Conservation (phyloP, 225 moss, liverwort and hornwort genomes). For the Lunularia cruciata region DNA sequence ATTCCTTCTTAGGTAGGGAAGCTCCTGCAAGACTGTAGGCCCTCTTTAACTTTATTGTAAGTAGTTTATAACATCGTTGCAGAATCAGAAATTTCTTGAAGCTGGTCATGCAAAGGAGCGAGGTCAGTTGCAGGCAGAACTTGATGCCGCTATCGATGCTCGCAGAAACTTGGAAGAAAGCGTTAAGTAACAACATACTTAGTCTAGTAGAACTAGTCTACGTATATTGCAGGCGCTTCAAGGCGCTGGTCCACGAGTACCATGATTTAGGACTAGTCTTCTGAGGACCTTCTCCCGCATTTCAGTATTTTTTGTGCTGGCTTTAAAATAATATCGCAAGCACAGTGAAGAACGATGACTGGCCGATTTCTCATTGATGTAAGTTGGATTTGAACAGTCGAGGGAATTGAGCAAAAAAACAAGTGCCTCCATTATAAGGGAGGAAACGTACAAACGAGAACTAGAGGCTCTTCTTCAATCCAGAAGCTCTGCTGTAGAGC, state of each 20-base stretch:
- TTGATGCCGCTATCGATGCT: constrained; percentile 17
- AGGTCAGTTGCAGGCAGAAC: constrained; percentile 17
- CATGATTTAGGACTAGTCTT: too few species aligned
- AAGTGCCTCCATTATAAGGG: constrained; percentile 17
- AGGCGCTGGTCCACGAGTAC: too few species aligned
- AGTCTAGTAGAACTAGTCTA: too few species aligned
- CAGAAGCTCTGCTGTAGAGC: constrained; percentile 22
- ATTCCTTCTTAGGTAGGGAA: too few species aligned
- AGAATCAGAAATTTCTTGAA: constrained; percentile 25
- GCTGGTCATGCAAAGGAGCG: constrained; percentile 24
- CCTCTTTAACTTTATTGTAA: too few species aligned
- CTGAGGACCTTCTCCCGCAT: too few species aligned
- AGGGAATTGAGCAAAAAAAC: constrained; percentile 15
- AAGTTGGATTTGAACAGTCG: constrained; percentile 10
- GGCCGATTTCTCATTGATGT: background rate
- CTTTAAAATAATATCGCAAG: too few species aligned
- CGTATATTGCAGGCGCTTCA: too few species aligned
- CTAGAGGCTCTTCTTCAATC: constrained; percentile 24
- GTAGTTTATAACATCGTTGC: too few species aligned
- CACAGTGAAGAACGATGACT: too few species aligned
- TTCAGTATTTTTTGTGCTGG: too few species aligned
- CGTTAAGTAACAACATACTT: constrained; percentile 17
- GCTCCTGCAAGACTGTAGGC: too few species aligned
- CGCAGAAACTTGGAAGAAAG: constrained; percentile 17
- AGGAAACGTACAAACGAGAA: constrained; percentile 17